Conservation (phyloP, 345 rosid genomes). For the Heritiera littoralis region DNA sequence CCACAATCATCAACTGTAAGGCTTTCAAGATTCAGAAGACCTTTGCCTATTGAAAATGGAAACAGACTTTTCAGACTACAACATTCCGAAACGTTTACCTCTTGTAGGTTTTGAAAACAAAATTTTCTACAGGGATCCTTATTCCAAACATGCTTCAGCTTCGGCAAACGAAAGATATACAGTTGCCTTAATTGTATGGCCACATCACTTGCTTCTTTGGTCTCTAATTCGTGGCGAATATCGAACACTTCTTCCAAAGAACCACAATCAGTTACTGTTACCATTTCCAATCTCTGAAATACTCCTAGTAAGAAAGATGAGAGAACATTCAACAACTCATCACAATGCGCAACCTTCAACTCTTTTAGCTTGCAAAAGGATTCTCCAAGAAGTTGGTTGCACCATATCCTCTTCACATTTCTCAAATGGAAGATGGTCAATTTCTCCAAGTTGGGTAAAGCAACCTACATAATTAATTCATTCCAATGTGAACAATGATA, state of each 20-base stretch:
- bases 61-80: neutral
- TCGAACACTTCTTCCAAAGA: neutral
- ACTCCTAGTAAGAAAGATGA: neutral
- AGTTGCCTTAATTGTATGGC: neutral
- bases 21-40: neutral
- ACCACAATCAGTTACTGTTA: neutral
- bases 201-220: neutral
- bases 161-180: neutral
- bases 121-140: neutral
- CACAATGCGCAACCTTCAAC: neutral
- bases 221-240: too few relatives aligned
- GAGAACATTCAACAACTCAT: neutral
- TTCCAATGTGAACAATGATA: neutral
- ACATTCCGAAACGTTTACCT: fast-evolving
- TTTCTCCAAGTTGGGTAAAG: neutral
- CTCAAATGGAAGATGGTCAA: neutral
- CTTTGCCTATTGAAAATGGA: neutral
- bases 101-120: too few relatives aligned
- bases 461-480: neutral
- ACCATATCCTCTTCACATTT: neutral
- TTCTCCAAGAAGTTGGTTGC: neutral
- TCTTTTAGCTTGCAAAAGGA: neutral
- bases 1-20: fast-evolving
- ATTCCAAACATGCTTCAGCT: neutral
- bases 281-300: neutral